These are phyloP conservation scores for Cornus kousa DNA, from an alignment of 148 eudicot species.

Conservation along the genomic window DNA sequence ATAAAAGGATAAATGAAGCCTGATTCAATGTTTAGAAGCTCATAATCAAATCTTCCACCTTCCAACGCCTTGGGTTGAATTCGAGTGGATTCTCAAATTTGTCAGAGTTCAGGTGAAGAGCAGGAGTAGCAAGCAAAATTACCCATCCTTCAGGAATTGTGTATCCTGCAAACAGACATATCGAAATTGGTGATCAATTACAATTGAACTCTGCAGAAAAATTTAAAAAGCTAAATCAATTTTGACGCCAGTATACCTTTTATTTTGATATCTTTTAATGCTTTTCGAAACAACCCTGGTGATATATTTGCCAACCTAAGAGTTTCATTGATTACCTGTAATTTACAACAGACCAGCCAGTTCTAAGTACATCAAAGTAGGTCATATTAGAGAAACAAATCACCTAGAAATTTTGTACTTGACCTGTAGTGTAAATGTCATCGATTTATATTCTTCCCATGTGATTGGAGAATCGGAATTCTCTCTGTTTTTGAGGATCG, in stretches of 20 bases:
- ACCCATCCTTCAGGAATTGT: slow-evolving; percentile 37
- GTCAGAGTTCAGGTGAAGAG: slow-evolving; percentile 18
- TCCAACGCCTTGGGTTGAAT: slow-evolving; percentile 34
- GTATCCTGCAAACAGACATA: slow-evolving; percentile 14
- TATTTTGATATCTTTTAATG: slow-evolving; percentile 26
- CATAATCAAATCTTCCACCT: slow-evolving; percentile 11
- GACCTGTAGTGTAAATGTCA: slow-evolving; percentile 63
- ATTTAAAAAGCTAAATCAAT: background rate
- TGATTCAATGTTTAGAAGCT: no score
- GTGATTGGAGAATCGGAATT: slow-evolving; percentile 36
- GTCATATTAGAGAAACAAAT: background rate
- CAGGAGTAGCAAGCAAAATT: slow-evolving; percentile 22
- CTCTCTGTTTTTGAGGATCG: slow-evolving; percentile 37
- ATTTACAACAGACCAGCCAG: background rate
- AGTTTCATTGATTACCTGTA: slow-evolving; percentile 30
- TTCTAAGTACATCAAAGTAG: background rate
- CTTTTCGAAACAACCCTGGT: slow-evolving; percentile 26
- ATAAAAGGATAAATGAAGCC: no score
- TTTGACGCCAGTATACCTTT: slow-evolving; percentile 8
- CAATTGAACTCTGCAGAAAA: background rate
- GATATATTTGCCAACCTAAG: slow-evolving; percentile 27
- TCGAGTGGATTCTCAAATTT: slow-evolving; percentile 25
- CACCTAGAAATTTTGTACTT: background rate
- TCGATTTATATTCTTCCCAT: slow-evolving; percentile 64
- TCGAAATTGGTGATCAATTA: background rate